Conservation (phyloP, 805 yeast genomes). For the Candida parachauliodes region DNA sequence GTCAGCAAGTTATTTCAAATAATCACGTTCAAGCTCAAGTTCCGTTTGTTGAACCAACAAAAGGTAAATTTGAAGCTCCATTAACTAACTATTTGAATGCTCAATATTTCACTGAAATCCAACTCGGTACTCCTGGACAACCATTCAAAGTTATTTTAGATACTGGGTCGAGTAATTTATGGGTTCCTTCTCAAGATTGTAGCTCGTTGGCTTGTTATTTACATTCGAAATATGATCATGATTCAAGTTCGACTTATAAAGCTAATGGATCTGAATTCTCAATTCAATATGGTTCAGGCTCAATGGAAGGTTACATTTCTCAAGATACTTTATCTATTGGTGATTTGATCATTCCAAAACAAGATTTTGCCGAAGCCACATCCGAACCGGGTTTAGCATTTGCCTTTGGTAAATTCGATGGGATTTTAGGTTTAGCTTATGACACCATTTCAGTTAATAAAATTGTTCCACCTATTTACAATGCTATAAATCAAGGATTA, state of each 20-base stretch:
- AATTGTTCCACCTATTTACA: slow-evolving; percentile 91
- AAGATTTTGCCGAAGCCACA: slow-evolving; percentile 96
- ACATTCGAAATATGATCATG: slow-evolving; percentile 88
- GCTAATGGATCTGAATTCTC: slow-evolving; percentile 83
- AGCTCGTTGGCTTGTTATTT: slow-evolving; percentile 92
- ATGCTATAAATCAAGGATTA: slow-evolving; percentile 77
- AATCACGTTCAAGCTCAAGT: slow-evolving; percentile 27
- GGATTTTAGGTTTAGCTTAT: slow-evolving; percentile 93
- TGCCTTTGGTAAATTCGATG: slow-evolving; percentile 98
- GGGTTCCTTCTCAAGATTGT: slow-evolving; percentile 93
- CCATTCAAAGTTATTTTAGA: slow-evolving; percentile 90
- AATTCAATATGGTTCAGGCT: slow-evolving; percentile 90
- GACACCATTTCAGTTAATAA: slow-evolving; percentile 85
- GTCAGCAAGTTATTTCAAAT: slow-evolving; percentile 13
- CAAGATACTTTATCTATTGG: slow-evolving; percentile 81
- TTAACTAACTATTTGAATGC: slow-evolving; percentile 93
- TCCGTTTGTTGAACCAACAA: slow-evolving; percentile 34
- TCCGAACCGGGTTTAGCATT: slow-evolving; percentile 96
- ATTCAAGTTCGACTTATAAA: slow-evolving; percentile 75
- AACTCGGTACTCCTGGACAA: slow-evolving; percentile 92
- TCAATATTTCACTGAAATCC: slow-evolving; percentile 90
- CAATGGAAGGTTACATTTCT: slow-evolving; percentile 88
- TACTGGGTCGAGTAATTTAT: slow-evolving; percentile 94
- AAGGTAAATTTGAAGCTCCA: slow-evolving; percentile 65
- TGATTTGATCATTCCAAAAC: slow-evolving; percentile 77